Conservation (phyloP, 1,284 basidiomycete genomes). For the Cutaneotrichosporon dermatis region DNA sequence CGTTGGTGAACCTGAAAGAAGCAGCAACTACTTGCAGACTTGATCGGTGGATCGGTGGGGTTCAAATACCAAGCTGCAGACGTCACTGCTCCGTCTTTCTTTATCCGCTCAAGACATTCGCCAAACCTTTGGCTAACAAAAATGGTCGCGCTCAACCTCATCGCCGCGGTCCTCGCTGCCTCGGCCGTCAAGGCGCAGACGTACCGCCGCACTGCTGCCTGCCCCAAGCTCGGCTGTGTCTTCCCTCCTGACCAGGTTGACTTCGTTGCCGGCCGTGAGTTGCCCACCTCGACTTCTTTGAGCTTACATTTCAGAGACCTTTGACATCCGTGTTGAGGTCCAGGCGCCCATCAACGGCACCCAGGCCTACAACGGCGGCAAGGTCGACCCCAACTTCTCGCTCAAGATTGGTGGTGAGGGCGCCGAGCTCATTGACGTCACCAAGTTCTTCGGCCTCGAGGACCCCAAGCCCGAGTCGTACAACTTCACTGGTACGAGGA, state of each 20-base stretch:
- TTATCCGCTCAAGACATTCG: no score
- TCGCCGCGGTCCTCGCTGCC: constrained; percentile 23
- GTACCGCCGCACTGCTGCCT: constrained; percentile 45
- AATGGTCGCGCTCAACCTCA: constrained; percentile 23
- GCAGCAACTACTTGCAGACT: no score
- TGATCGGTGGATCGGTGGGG: no score
- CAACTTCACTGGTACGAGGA: constrained; percentile 47
- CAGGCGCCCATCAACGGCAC: constrained; percentile 51
- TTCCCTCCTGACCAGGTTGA: constrained; percentile 45
- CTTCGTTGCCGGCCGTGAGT: constrained; percentile 41
- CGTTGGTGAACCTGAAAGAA: no score
- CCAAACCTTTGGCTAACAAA: background rate
- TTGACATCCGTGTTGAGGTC: constrained; percentile 46
- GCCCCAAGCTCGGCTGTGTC: constrained; percentile 46
- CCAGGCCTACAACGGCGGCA: constrained; percentile 48
- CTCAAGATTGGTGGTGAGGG: constrained; percentile 41
- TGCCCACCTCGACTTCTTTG: background rate
- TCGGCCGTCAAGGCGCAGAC: constrained; percentile 40
- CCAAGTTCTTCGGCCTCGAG: constrained; percentile 41
- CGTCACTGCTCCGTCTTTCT: no score
- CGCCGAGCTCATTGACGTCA: constrained; percentile 33
- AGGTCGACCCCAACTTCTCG: constrained; percentile 36
- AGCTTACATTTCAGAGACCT: constrained; percentile 24
- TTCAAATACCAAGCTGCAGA: background rate
- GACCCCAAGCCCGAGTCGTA: constrained; percentile 34